Evolutionary conservation across 202 grass and related monocot genomes (phyloP).

Genomic region (Elaeis oleifera): DNA sequence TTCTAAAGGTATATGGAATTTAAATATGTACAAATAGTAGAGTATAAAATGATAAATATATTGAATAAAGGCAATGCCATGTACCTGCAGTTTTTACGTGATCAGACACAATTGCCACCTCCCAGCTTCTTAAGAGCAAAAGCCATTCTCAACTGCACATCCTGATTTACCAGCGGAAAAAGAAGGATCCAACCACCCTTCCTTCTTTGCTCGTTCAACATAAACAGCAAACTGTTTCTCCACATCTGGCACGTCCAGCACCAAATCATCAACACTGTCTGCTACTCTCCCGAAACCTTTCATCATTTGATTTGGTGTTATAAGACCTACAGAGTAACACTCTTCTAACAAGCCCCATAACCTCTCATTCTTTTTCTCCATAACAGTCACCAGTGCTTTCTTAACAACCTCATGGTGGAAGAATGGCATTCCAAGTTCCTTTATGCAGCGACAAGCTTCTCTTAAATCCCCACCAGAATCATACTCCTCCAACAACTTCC

Average conservation of each 20-base stretch:
- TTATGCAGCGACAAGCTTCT: conserved; percentile 63
- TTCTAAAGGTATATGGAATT: too few species aligned
- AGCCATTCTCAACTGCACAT: conserved; percentile 9
- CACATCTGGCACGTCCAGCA: conserved; percentile 65
- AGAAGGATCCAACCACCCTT: conserved; percentile 38
- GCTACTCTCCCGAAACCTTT: conserved; percentile 60
- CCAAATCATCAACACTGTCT: conserved; percentile 54
- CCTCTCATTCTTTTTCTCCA: conserved; percentile 57
- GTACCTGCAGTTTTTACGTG: conserved; percentile 1
- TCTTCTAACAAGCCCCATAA: conserved; percentile 49
- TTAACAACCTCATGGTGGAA: conserved; percentile 91
- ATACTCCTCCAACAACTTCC: conserved; percentile 69
- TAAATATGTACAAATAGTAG: background rate
- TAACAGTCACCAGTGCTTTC: conserved; percentile 56
- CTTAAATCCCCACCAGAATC: conserved; percentile 47
- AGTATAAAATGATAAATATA: background rate
- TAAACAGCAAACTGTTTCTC: conserved; percentile 36
- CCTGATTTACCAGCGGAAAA: conserved; percentile 9
- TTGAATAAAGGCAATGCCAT: background rate
- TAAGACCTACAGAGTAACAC: conserved; percentile 54
- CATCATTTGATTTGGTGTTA: conserved; percentile 66
- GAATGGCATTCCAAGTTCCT: conserved; percentile 69
- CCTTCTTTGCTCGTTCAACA: conserved; percentile 52
- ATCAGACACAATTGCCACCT: background rate
- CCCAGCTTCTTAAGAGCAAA: conserved; percentile 15